phyloP scores from a whole-genome alignment of 2,329 filamentous ascomycete species.

The Canariomyces notabilis region DNA sequence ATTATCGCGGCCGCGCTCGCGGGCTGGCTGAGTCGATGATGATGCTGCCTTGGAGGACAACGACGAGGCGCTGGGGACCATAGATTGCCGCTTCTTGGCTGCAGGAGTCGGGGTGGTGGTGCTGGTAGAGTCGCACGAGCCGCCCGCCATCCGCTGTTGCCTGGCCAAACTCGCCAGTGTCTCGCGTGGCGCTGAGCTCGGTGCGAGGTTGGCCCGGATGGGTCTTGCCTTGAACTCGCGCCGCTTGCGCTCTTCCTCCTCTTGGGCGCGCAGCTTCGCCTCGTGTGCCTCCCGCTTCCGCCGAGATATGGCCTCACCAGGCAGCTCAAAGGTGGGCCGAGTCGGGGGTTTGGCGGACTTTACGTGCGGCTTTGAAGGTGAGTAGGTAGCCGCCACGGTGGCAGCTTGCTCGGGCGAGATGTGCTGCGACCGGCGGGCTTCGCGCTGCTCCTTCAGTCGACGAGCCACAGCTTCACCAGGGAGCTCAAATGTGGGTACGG shows the following conservation, averaged over 20 bases:
- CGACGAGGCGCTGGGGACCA: slow-evolving; percentile 4
- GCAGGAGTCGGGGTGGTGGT: slow-evolving; percentile 16
- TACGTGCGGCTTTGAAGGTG: slow-evolving; percentile 37
- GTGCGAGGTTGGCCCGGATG: slow-evolving; percentile 40
- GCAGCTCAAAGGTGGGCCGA: slow-evolving; percentile 56
- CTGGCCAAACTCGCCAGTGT: slow-evolving; percentile 54
- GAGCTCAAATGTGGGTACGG: slow-evolving; percentile 54
- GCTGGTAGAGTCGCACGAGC: slow-evolving; percentile 26
- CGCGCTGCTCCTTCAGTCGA: slow-evolving; percentile 53
- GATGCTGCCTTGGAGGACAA: not conserved
- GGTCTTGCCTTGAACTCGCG: slow-evolving; percentile 62
- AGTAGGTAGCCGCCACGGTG: slow-evolving; percentile 13
- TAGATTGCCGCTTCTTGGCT: slow-evolving; percentile 28
- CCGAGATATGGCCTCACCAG: slow-evolving; percentile 55
- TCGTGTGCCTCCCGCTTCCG: slow-evolving; percentile 53
- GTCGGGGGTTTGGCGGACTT: slow-evolving; percentile 50
- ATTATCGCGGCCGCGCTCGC: slow-evolving; percentile 25
- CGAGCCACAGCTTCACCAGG: slow-evolving; percentile 58
- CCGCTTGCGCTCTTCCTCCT: slow-evolving; percentile 55
- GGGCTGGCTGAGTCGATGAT: slow-evolving; percentile 8
- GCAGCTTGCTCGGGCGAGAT: slow-evolving; percentile 18
- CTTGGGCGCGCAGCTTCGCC: slow-evolving; percentile 49
- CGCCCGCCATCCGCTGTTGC: slow-evolving; percentile 6
- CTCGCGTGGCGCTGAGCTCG: slow-evolving; percentile 46
- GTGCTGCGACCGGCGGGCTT: slow-evolving; percentile 44